These are phyloP conservation scores for Pyrenochaeta sp. DNA, from an alignment of 2,329 filamentous ascomycete species.

Conservation along the genomic window DNA sequence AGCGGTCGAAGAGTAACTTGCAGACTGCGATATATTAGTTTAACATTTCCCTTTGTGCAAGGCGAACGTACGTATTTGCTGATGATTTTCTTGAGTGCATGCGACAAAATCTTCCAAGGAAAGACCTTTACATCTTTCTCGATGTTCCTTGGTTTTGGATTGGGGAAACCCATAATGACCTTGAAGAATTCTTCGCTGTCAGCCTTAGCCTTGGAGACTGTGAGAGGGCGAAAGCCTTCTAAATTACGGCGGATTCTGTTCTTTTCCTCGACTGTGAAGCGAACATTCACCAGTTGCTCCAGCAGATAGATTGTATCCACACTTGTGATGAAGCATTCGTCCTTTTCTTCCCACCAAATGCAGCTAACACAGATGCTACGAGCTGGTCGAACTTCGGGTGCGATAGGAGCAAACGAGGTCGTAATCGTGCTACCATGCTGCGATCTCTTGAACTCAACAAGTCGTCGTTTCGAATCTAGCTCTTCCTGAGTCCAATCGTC, in stretches of 20 bases:
- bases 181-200: slow-evolving; percentile 99
- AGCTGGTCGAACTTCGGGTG: slow-evolving; percentile 77
- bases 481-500: slow-evolving; percentile 85
- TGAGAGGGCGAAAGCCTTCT: slow-evolving; percentile 90
- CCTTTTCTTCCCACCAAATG: slow-evolving; percentile 94
- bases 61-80: slow-evolving; percentile 80
- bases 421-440: slow-evolving; percentile 84
- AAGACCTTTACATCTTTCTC: slow-evolving; percentile 99
- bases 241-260: slow-evolving; percentile 95
- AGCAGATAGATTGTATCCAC: slow-evolving; percentile 97
- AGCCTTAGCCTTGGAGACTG: slow-evolving; percentile 88
- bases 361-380: slow-evolving; percentile 96
- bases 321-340: slow-evolving; percentile 91
- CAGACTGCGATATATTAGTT: slow-evolving; percentile 61
- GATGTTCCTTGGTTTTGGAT: slow-evolving; percentile 94
- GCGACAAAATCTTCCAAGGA: slow-evolving; percentile 87
- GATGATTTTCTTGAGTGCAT: slow-evolving; percentile 96
- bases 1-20: slow-evolving; percentile 73
- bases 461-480: slow-evolving; percentile 76
- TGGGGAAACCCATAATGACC: slow-evolving; percentile 96
- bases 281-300: slow-evolving; percentile 83
- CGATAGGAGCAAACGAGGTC: slow-evolving; percentile 79
- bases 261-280: slow-evolving; percentile 97
- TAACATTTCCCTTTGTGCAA: slow-evolving; percentile 26
- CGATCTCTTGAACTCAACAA: slow-evolving; percentile 86